Evolutionary conservation across 805 yeast species (phyloP).

Genomic region (Saccharomycopsis schoenii): DNA sequence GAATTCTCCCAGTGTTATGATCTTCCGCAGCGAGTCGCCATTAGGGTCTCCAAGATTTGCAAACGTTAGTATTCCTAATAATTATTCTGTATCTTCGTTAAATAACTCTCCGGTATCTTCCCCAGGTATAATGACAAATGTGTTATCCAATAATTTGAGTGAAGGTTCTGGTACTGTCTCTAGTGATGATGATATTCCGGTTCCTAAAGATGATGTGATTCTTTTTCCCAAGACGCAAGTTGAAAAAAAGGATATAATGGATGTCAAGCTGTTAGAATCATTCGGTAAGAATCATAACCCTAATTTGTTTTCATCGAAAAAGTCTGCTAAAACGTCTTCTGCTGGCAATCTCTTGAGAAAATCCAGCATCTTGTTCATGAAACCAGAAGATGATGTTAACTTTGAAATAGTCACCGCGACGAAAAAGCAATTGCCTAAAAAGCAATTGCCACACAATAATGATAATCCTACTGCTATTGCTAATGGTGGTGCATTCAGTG

Average conservation of each 20-base stretch:
- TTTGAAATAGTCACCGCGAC: slow-evolving; percentile 14
- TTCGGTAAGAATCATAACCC: not conserved
- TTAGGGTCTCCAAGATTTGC: slow-evolving; percentile 1
- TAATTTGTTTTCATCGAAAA: not conserved
- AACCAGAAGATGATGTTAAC: slow-evolving; percentile 5
- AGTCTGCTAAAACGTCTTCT: not conserved
- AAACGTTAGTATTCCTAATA: slow-evolving; percentile 12
- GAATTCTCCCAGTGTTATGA: not conserved
- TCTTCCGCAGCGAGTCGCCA: not conserved
- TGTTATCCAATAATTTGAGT: not conserved
- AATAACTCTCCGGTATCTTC: not conserved
- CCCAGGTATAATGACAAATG: not conserved
- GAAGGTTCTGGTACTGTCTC: not conserved
- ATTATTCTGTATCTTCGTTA: slow-evolving; percentile 14
- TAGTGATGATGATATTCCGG: slow-evolving; percentile 17
- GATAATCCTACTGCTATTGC: not conserved
- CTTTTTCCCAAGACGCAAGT: not conserved
- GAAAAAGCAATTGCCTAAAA: not conserved
- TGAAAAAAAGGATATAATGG: not conserved
- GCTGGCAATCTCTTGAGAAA: slow-evolving; percentile 6
- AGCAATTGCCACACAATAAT: not conserved
- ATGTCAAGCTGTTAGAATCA: not conserved
- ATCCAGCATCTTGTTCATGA: slow-evolving; percentile 7
- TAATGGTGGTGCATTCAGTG: not conserved
- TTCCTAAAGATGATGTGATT: slow-evolving; percentile 15